Evolutionary conservation across 495 filamentous ascomycete species (phyloP), one percentile per base, ranked within the genome.

Genomic region (Trichoderma gamsii): DNA sequence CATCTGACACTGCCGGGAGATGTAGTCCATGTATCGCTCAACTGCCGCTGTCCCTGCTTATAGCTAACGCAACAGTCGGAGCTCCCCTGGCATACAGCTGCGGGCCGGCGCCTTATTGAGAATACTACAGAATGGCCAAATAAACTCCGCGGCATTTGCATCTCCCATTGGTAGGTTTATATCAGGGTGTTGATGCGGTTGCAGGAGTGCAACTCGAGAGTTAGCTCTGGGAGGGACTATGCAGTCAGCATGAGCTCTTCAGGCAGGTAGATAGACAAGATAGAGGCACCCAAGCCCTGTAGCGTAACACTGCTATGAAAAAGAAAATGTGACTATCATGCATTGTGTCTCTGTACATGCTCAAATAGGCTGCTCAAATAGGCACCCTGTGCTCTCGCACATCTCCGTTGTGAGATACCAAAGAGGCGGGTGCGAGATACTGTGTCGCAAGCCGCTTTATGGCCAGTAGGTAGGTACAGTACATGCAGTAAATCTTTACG

Each of bases 31-130:
- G 29, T 29, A 29, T 61, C 12, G 56, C 35, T 61, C 56, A 61
- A 61, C 56, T 61, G 56, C 56, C 56, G 25, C 56, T 61, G 56
- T 61, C 56, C 56, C 25, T 61, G 56, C 49, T 52, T 18, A n/a
- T 52, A n/a, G 49, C 18, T n/a, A 52, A 52, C 49, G 21, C 32
- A 1, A 38, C 35, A 38, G 3, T 38, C 35, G 35, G 35, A 38
- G 35, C 35, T 38, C 35, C 35, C 35, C 35, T 49, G 44, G 13
- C 44, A n/a, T 15, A 49, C 44, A 15, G 44, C 44, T 49, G 13
- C 5, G 35, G 35, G 44, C 44, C n/a, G 44, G 13, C n/a, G n/a
- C 44, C 44, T 16, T 49, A n/a, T 49, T n/a, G 44, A 49, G 13
- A n/a, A 49, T 49, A 29, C 29, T 4, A 29, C 29, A 29, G 1